Conservation (phyloP, 768 basidiomycete genomes). For the Tylopilus plumbeoviolaceoides region DNA sequence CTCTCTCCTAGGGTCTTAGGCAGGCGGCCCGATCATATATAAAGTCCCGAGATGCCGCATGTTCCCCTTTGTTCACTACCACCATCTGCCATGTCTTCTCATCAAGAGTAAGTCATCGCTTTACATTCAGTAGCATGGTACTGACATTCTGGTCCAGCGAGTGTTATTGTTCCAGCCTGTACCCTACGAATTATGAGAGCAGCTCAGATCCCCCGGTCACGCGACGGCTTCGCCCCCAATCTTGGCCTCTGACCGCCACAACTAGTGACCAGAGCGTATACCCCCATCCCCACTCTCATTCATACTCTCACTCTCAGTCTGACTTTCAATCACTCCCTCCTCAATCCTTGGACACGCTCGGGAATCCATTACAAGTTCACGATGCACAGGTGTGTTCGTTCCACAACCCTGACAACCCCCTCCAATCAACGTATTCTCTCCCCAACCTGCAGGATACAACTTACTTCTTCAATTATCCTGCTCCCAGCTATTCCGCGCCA, state of each 20-base stretch:
- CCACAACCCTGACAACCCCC: conserved; percentile 1
- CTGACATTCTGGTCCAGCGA: conserved; percentile 10
- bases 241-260: conserved; percentile 4
- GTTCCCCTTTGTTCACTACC: conserved; percentile 3
- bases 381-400: conserved; percentile 5
- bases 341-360: conserved; percentile 1
- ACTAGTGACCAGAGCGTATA: background rate
- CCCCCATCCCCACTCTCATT: background rate
- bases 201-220: background rate
- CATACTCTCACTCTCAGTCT: too few species aligned
- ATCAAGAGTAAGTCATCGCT: conserved; percentile 14
- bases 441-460: conserved; percentile 6
- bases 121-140: background rate
- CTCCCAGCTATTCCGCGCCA: background rate
- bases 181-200: conserved; percentile 3
- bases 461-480: background rate
- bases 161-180: background rate
- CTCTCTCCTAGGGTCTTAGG: conserved; percentile 7
- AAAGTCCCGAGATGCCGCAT: conserved; percentile 14
- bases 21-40: conserved; percentile 24
- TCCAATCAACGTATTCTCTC: background rate
- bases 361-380: background rate
- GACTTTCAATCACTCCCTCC: background rate
- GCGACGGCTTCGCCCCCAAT: background rate
- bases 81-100: conserved; percentile 19